A percentile compares a stretch with the other conserved stretches of the same genome.
phyloP scores from a whole-genome alignment of 2,329 filamentous ascomycete species.

The Colletotrichum lindemuthianum region DNA sequence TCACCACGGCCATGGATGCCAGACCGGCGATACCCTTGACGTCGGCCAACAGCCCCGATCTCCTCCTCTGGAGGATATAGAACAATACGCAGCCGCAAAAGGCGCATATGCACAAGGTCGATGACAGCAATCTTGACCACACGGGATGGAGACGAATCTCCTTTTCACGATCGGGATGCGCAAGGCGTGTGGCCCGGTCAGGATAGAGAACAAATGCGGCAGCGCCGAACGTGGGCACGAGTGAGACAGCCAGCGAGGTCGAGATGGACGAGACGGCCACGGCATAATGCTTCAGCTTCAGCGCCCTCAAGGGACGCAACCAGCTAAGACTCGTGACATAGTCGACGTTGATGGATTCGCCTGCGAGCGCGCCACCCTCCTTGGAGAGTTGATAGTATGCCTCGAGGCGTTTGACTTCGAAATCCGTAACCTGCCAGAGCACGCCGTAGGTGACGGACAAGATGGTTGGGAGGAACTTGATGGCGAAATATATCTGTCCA shows the following conservation, averaged over 20 bases:
- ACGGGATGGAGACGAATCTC: constrained; percentile 63
- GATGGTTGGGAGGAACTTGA: constrained; percentile 72
- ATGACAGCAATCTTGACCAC: constrained; percentile 71
- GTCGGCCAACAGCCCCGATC: constrained; percentile 73
- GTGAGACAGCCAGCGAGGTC: constrained; percentile 71
- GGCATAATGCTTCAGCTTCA: constrained; percentile 72
- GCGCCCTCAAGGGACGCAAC: constrained; percentile 70
- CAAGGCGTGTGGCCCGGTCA: constrained; percentile 54
- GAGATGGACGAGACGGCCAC: constrained; percentile 74
- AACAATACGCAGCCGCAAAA: constrained; percentile 67
- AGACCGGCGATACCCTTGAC: constrained; percentile 79
- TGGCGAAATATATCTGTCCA: constrained; percentile 64
- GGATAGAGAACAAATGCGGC: constrained; percentile 69
- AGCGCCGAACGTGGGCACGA: constrained; percentile 75
- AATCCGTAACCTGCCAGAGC: constrained; percentile 73
- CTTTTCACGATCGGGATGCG: constrained; percentile 57
- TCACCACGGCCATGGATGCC: constrained; percentile 78
- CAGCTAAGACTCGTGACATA: constrained; percentile 77
- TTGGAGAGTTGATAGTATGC: constrained; percentile 74
- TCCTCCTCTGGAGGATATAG: constrained; percentile 68
- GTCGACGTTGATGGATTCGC: constrained; percentile 77
- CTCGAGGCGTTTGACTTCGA: constrained; percentile 73
- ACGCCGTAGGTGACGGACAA: constrained; percentile 71
- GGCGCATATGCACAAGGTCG: constrained; percentile 66
- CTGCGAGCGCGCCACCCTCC: constrained; percentile 67